Percentiles rank a stretch among this genome's conserved stretches.
phyloP scores from a whole-genome alignment of 352 stramenopile genomes.

The Phytophthora pluvialis region DNA sequence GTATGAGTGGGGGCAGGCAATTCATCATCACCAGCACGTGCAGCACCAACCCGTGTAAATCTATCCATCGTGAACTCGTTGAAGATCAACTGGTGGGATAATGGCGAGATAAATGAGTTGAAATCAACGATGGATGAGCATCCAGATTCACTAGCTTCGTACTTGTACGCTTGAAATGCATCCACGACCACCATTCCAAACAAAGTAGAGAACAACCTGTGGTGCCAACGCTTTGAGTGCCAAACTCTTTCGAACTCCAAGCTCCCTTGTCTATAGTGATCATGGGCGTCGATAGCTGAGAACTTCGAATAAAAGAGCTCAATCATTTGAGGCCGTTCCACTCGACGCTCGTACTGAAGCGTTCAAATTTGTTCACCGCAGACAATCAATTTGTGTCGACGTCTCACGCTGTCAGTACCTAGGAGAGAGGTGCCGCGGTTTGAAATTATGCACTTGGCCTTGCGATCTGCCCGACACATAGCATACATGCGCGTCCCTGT shows the following conservation, averaged over 20 bases:
- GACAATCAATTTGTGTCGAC: background rate
- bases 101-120: conserved; percentile 8
- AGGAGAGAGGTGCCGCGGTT: conserved; percentile 5
- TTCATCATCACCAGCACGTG: background rate
- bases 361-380: background rate
- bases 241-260: too few relatives aligned
- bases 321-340: conserved; percentile 11
- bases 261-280: conserved; percentile 3
- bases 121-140: conserved; percentile 13
- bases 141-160: background rate
- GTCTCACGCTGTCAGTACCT: conserved; percentile 1
- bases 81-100: conserved; percentile 10
- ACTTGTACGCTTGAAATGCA: too few relatives aligned
- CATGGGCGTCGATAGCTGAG: conserved; percentile 6
- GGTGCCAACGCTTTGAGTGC: too few relatives aligned
- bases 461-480: conserved; percentile 5
- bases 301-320: conserved; percentile 10
- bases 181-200: too few relatives aligned
- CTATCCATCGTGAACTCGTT: conserved; percentile 10
- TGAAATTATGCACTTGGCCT: conserved; percentile 7
- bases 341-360: conserved; percentile 1
- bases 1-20: background rate
- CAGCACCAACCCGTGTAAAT: background rate
- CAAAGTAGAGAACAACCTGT: too few relatives aligned
- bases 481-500: conserved; percentile 4